A percentile compares a stretch with the other conserved stretches of the same genome.
Conservation (phyloP, 169 alveolate species). For the Plasmodium fragile region DNA sequence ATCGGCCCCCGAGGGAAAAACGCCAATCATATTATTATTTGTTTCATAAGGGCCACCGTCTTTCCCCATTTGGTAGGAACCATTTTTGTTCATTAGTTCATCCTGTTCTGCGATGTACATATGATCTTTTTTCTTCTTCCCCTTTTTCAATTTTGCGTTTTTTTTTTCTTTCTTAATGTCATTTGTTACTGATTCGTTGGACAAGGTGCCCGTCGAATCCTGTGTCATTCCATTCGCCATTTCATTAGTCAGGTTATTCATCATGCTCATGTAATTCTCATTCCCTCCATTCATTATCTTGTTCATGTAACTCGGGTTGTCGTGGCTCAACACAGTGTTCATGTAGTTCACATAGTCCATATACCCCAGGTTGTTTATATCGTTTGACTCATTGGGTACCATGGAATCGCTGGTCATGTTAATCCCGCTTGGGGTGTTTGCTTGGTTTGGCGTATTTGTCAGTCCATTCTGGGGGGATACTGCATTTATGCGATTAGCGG, state of each 20-base stretch:
- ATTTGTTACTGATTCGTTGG: not conserved
- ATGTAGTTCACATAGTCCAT: constrained; percentile 5
- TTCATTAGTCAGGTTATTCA: not conserved
- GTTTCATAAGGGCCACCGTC: not conserved
- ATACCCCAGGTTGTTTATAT: not conserved
- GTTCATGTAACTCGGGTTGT: constrained; percentile 1
- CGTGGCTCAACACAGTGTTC: not conserved
- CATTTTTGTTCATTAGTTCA: not conserved
- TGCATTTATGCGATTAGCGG: not conserved
- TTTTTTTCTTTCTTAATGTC: not conserved
- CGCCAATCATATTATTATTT: not conserved
- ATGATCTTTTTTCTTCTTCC: not conserved
- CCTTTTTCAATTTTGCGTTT: not conserved
- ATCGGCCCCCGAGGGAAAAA: not conserved
- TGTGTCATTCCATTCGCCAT: constrained; percentile 8
- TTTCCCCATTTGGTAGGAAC: not conserved
- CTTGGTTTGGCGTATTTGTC: not conserved
- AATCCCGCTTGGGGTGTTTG: not conserved
- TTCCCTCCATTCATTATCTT: not conserved
- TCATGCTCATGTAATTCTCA: not conserved
- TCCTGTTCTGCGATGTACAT: not conserved
- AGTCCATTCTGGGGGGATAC: not conserved
- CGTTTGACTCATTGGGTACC: not conserved
- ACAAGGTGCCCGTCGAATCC: not conserved
- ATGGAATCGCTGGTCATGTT: not conserved